Percentiles rank a stretch among this genome's conserved stretches.
Evolutionary conservation across 2,329 filamentous ascomycete species (phyloP).

Genomic region (Ophiosphaerella herpotricha): DNA sequence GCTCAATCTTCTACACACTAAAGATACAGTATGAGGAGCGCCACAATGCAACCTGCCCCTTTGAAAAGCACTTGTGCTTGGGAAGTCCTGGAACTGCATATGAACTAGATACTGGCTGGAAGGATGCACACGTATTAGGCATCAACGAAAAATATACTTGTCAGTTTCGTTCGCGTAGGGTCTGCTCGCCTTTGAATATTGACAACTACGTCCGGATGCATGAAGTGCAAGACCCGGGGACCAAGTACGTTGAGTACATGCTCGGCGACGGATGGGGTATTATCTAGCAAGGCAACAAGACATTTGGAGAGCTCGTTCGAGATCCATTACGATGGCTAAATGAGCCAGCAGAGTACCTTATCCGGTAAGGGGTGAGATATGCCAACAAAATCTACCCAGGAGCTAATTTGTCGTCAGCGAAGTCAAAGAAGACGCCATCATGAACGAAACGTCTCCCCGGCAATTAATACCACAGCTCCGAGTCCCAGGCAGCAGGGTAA

Average conservation of each 20-base stretch:
- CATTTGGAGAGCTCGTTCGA: constrained; percentile 6
- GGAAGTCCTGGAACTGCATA: constrained; percentile 2
- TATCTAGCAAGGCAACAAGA: constrained; percentile 4
- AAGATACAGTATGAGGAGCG: constrained; percentile 1
- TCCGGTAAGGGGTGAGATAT: not conserved
- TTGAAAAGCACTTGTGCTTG: constrained; percentile 4
- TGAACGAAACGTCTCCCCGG: constrained; percentile 1
- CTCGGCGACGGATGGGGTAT: constrained; percentile 9
- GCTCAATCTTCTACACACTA: constrained; percentile 3
- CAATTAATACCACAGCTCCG: constrained; percentile 10
- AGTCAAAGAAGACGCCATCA: constrained; percentile 4
- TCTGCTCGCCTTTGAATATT: constrained; percentile 7
- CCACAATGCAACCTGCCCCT: constrained; percentile 11
- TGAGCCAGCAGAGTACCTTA: constrained; percentile 1
- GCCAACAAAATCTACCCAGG: not conserved
- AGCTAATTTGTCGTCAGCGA: constrained; percentile 3
- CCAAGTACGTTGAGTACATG: constrained; percentile 8
- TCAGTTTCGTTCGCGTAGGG: constrained; percentile 10
- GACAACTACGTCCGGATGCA: constrained; percentile 1
- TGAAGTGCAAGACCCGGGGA: not conserved
- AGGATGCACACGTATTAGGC: constrained; percentile 4
- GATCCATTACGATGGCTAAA: not conserved
- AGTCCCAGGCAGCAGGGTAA: constrained; percentile 7
- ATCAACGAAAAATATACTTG: constrained; percentile 9
- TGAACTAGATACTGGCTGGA: constrained; percentile 11